Conservation (phyloP, 1,284 basidiomycete species). For the Mycena sp. region DNA sequence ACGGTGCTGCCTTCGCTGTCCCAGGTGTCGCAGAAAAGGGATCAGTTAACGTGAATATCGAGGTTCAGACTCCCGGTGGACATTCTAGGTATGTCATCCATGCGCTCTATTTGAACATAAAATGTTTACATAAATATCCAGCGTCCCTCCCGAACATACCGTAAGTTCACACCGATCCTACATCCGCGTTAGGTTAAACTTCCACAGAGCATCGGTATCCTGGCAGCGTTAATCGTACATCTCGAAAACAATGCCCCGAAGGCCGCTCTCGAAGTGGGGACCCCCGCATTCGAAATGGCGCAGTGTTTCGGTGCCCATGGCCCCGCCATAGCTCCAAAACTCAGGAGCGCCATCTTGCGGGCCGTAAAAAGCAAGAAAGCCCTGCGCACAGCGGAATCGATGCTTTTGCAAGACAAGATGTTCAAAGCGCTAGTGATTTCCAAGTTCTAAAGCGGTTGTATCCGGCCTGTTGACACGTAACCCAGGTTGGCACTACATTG, state of each 20-base stretch:
- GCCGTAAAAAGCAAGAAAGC: conserved; percentile 50
- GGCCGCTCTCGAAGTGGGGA: conserved; percentile 46
- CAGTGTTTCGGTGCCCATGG: conserved; percentile 60
- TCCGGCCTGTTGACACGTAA: no score
- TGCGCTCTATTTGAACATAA: neutral
- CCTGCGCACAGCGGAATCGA: conserved; percentile 50
- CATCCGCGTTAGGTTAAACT: no score
- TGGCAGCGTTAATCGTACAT: conserved; percentile 61
- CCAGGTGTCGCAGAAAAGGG: conserved; percentile 80
- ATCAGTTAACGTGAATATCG: conserved; percentile 62
- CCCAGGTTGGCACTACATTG: conserved; percentile 72
- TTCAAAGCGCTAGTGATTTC: conserved; percentile 53
- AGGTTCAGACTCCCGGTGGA: conserved; percentile 67
- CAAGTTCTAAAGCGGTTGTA: no score
- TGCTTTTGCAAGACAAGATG: conserved; percentile 47
- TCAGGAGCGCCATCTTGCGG: conserved; percentile 51
- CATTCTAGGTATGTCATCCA: conserved; percentile 59
- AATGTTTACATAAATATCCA: conserved; percentile 32
- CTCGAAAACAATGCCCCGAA: conserved; percentile 63
- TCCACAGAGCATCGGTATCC: conserved; percentile 61
- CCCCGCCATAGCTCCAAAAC: conserved; percentile 50
- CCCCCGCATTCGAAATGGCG: conserved; percentile 51
- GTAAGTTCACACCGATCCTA: no score
- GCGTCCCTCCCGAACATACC: conserved; percentile 68
- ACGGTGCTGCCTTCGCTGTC: conserved; percentile 55